Base-by-base conservation (phyloP, 2,329 filamentous ascomycete genomes). In the Pseudopyrenochaeta lycopersici region DNA sequence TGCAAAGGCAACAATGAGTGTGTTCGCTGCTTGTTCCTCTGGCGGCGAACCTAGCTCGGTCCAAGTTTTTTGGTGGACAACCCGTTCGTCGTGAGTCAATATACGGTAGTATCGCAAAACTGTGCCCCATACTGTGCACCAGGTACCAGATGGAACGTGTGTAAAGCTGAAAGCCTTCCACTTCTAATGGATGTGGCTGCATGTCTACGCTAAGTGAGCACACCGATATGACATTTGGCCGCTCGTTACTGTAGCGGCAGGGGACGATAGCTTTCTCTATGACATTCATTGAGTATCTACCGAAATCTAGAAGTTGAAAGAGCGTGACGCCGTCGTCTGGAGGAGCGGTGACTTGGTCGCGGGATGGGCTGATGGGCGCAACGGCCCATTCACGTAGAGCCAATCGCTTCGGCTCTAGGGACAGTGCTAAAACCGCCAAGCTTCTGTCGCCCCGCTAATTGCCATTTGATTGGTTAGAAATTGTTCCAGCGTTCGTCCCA, bases 361-460 rank as follows among this genome's bases (percentile, higher is more conserved):
- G 53, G 49, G 47, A 27, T 49, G 32, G 63, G 63, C n/a, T 62
- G n/a, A 60, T 56, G 61, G 59, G 64, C 63, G 54, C 23, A 52
- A 49, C 43, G 36, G 23, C 47, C 46, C 49, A 15, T 17, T 10
- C 15, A 9, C 6, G 17, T 15, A 56, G 2, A 52, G 40, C 68
- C 68, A 71, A 71, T 71, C 66, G 59, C 55, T 66, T 62, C 40
- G 1, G 17, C 23, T 43, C 47, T n/a, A 41, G 11, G 12, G 29
- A 20, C 29, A 46, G 41, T 49, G 20, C 14, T 44, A 62, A 52
- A 52, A 56, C 56, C 51, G 65, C 65, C 57, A 63, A 66, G 62
- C 23, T 33, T 48, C 17, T 20, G 29, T 35, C 31, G 31, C 31
- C 35, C 18, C 23, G 6, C 4, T 35, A 27, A 14, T 12, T 40